Percentiles rank a stretch among this genome's conserved stretches.
phyloP scores from a whole-genome alignment of 495 filamentous ascomycete genomes.

The Trichoderma asperelloides region DNA sequence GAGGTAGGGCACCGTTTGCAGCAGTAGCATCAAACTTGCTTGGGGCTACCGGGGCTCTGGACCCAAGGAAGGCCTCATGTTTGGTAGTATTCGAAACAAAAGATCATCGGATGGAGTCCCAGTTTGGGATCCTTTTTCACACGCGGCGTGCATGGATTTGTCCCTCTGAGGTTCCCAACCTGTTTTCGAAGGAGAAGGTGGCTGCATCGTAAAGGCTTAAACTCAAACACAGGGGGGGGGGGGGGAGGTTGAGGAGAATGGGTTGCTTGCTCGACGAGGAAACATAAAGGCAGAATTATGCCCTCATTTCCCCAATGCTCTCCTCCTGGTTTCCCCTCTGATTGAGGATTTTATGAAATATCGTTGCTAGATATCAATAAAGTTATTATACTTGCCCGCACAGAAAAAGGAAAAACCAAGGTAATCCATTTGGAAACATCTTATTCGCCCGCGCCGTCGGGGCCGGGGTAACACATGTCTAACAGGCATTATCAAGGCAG shows the following conservation, averaged over 20 bases:
- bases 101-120: neutral
- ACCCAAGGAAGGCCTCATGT: too few species aligned
- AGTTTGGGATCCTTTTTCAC: neutral
- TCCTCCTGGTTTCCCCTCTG: neutral
- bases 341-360: neutral
- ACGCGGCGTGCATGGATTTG: neutral
- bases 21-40: neutral
- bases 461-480: constrained; percentile 8
- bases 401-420: neutral
- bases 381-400: too few species aligned
- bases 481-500: constrained; percentile 5
- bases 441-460: constrained; percentile 2
- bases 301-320: neutral
- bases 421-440: neutral
- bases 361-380: too few species aligned
- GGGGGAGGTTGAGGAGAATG: neutral
- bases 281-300: neutral
- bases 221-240: neutral
- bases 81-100: neutral
- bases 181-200: neutral
- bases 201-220: neutral
- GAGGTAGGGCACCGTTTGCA: neutral
- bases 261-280: neutral
- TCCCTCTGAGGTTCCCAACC: neutral
- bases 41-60: neutral